A percentile compares a stretch with the other conserved stretches of the same genome.
These are phyloP conservation scores for Aspergillus conjunctus DNA, from an alignment of 495 filamentous ascomycete genomes.

Conservation along the genomic window DNA sequence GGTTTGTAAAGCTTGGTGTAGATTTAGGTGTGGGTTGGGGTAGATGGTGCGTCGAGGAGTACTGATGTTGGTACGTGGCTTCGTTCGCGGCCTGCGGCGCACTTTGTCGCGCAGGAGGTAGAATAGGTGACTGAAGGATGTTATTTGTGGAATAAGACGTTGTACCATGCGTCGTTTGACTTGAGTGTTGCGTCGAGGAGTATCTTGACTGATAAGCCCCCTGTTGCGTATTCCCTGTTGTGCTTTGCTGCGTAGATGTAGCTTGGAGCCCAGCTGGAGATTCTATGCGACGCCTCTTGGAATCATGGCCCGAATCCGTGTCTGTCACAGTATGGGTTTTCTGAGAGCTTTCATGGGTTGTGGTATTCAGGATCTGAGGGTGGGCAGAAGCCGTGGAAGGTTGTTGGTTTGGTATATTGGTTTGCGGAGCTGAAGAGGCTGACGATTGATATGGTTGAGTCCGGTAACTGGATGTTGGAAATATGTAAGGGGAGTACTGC, in stretches of 20 bases:
- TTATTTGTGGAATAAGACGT: not conserved
- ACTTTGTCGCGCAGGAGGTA: not conserved
- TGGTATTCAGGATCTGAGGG: constrained; percentile 8
- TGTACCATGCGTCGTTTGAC: not conserved
- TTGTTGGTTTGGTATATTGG: constrained; percentile 4
- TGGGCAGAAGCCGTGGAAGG: constrained; percentile 1
- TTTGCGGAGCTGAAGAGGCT: not conserved
- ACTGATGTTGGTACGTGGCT: not conserved
- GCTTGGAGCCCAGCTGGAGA: constrained; percentile 2
- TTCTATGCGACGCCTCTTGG: constrained; percentile 12
- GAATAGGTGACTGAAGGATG: not conserved
- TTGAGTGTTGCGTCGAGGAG: not conserved
- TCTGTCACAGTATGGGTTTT: not conserved
- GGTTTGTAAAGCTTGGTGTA: not conserved
- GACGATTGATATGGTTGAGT: constrained; percentile 3
- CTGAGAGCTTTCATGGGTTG: not conserved
- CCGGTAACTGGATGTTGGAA: constrained; percentile 3
- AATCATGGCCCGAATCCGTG: constrained; percentile 4
- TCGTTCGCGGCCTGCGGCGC: not conserved
- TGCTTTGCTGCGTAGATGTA: not conserved
- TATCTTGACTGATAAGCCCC: not conserved
- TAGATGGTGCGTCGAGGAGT: not conserved
- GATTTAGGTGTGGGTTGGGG: not conserved
- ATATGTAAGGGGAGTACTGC: constrained; percentile 9
- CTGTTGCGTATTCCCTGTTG: not conserved